phyloP scores from a whole-genome alignment of 228 moss, liverwort and hornwort genomes.

The Sphagnum magellanicum region DNA sequence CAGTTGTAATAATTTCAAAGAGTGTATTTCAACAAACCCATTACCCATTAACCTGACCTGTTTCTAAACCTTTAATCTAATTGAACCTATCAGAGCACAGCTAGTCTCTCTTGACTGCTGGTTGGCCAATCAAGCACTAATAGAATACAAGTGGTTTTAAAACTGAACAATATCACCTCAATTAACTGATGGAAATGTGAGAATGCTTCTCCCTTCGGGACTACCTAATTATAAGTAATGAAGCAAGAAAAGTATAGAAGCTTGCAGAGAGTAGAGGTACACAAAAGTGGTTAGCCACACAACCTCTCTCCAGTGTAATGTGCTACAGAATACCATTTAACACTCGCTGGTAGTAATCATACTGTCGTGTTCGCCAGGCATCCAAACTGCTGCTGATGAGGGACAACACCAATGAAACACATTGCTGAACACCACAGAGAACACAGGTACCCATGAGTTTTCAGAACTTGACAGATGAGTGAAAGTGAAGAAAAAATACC shows the following conservation, averaged over 20 bases:
- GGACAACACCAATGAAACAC: constrained; percentile 92
- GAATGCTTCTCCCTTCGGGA: constrained; percentile 11
- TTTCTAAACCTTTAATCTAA: constrained; percentile 30
- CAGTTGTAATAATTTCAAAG: no score
- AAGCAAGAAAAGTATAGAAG: constrained; percentile 1
- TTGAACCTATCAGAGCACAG: constrained; percentile 40
- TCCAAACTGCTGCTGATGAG: constrained; percentile 96
- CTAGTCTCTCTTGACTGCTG: constrained; percentile 26
- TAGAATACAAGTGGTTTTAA: constrained; percentile 49
- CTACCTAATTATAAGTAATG: constrained; percentile 4
- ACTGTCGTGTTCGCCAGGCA: constrained; percentile 97
- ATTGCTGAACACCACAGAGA: constrained; percentile 64
- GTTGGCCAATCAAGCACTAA: constrained; percentile 45
- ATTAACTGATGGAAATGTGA: constrained; percentile 16
- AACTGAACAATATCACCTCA: constrained; percentile 17
- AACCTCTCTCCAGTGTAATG: constrained; percentile 12
- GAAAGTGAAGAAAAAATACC: background rate
- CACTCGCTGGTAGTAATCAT: constrained; percentile 99
- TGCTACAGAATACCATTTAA: constrained; percentile 93
- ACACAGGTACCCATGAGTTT: background rate
- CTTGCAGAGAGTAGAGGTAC: constrained; percentile 3
- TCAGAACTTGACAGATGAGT: background rate
- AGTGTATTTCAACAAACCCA: no score
- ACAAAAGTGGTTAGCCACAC: constrained; percentile 9
- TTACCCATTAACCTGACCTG: background rate